Percentiles rank a stretch among this genome's conserved stretches.
phyloP scores from a whole-genome alignment of 2,329 filamentous ascomycete species.

The Cylindrodendrum hubeiense region DNA sequence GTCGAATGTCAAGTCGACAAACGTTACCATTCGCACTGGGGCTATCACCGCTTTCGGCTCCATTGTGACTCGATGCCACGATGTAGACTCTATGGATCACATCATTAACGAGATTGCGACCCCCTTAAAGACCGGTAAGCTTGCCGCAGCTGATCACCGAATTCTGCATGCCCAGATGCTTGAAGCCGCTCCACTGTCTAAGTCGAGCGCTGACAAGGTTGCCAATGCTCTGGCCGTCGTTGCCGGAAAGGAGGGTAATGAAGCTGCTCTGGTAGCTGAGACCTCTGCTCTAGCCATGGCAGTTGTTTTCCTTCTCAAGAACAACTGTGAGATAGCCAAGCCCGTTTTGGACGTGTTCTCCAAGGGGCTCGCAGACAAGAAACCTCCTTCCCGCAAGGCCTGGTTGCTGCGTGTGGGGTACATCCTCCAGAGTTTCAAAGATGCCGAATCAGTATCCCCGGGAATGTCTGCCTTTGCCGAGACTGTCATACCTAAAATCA shows the following conservation, averaged over 20 bases:
- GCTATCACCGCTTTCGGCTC: conserved; percentile 80
- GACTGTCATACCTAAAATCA: conserved; percentile 64
- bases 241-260: conserved; percentile 88
- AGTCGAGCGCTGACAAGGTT: conserved; percentile 74
- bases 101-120: conserved; percentile 82
- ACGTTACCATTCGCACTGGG: conserved; percentile 80
- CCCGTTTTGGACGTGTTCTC: conserved; percentile 76
- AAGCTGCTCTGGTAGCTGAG: conserved; percentile 82
- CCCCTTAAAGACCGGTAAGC: conserved; percentile 86
- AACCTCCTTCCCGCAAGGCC: conserved; percentile 78
- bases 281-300: conserved; percentile 78
- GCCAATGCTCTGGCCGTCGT: conserved; percentile 75
- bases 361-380: conserved; percentile 91
- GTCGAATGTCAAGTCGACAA: conserved; percentile 93
- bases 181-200: conserved; percentile 70
- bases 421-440: conserved; percentile 70
- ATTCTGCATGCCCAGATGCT: conserved; percentile 87
- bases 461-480: conserved; percentile 66
- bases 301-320: conserved; percentile 71
- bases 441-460: conserved; percentile 57
- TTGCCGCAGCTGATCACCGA: conserved; percentile 87
- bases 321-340: conserved; percentile 72
- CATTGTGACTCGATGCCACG: conserved; percentile 72
- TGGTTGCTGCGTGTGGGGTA: conserved; percentile 85
- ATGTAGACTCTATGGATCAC: conserved; percentile 71